Conservation (phyloP, 768 basidiomycete genomes). For the Brasilioporus rufonigricans region DNA sequence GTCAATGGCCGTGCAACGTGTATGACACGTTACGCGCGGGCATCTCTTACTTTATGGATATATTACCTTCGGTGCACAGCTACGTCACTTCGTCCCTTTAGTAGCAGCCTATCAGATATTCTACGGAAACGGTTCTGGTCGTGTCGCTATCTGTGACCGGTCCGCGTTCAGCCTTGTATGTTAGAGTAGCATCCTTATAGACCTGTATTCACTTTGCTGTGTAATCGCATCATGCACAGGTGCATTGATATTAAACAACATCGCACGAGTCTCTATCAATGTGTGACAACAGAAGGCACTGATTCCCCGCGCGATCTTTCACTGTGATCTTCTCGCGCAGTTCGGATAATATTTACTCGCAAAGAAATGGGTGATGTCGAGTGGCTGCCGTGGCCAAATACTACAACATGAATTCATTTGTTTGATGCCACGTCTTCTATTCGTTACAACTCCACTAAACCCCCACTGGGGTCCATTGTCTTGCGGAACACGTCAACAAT, state of each 20-base stretch:
- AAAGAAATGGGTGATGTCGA: too few species aligned
- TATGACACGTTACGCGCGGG: neutral
- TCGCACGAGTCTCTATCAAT: too few species aligned
- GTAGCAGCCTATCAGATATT: constrained; percentile 11
- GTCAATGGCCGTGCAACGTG: neutral
- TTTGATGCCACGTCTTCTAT: too few species aligned
- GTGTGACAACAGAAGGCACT: too few species aligned
- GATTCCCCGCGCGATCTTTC: too few species aligned
- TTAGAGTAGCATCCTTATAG: neutral
- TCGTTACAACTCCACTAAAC: too few species aligned
- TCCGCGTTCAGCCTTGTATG: neutral
- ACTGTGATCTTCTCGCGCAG: neutral
- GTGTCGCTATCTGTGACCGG: neutral
- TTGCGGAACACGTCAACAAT: too few species aligned
- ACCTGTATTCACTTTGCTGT: constrained; percentile 6
- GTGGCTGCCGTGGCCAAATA: too few species aligned
- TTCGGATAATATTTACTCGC: neutral
- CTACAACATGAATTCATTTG: too few species aligned
- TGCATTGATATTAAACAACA: too few species aligned
- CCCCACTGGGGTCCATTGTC: too few species aligned
- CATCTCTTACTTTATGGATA: constrained; percentile 1
- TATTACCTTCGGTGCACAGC: constrained; percentile 3
- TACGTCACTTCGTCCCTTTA: neutral
- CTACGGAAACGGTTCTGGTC: neutral
- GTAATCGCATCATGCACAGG: neutral